Percentiles rank a stretch among this genome's conserved stretches.
phyloP scores from a whole-genome alignment of 345 rosid species.

The Odontarrhena argentea region DNA sequence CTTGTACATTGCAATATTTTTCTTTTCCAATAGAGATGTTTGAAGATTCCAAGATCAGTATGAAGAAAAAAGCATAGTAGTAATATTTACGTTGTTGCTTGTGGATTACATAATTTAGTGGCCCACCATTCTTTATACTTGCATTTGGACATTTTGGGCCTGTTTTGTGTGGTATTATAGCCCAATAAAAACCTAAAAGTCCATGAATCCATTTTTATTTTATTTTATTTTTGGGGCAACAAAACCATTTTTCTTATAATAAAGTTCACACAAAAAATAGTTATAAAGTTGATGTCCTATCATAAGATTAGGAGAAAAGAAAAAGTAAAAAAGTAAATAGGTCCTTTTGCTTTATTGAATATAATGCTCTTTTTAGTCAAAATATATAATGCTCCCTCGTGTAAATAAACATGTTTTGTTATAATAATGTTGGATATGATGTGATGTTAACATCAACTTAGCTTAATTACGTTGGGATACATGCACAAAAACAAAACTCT shows the following conservation, averaged over 20 bases:
- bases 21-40: not conserved
- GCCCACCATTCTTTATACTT: no score
- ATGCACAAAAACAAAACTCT: conserved; percentile 7
- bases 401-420: conserved; percentile 18
- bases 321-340: not conserved
- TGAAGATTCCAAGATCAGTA: not conserved
- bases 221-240: no score
- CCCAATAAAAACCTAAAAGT: no score
- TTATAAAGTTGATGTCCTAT: conserved; percentile 14
- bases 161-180: no score
- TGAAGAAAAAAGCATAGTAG: no score
- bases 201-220: no score
- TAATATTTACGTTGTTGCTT: no score
- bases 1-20: not conserved
- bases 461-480: conserved; percentile 27
- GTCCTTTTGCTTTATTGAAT: conserved; percentile 31
- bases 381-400: conserved; percentile 20
- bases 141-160: no score
- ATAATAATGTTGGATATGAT: conserved; percentile 25
- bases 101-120: no score
- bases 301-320: conserved; percentile 13
- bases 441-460: conserved; percentile 23
- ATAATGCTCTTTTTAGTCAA: conserved; percentile 19
- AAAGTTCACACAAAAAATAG: no score
- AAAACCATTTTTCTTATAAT: no score